Evolutionary conservation across 2,329 filamentous ascomycete genomes (phyloP).

Genomic region (Cercospora sesami): DNA sequence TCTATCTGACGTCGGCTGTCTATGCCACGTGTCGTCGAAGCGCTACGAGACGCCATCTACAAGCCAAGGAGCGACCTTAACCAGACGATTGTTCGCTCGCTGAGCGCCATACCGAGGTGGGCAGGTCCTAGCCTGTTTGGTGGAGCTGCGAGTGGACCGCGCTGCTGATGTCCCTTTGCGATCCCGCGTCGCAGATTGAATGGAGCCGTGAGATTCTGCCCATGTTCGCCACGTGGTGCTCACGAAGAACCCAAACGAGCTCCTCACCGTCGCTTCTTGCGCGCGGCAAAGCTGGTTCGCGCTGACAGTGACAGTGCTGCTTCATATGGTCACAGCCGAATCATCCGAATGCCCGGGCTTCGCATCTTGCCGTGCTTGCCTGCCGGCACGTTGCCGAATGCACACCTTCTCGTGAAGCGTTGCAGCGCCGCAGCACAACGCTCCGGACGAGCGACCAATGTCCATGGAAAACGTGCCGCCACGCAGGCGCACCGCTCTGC

Average conservation of each 20-base stretch:
- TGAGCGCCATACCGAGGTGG: conserved; percentile 9
- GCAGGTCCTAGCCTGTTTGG: conserved; percentile 10
- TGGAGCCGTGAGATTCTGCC: conserved; percentile 17
- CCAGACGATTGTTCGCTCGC: conserved; percentile 2
- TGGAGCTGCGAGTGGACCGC: conserved; percentile 9
- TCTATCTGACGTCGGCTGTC: conserved; percentile 9
- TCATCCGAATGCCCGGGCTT: not conserved
- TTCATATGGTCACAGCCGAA: not conserved
- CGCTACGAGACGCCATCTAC: not conserved
- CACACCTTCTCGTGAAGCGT: not conserved
- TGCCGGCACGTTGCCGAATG: not conserved
- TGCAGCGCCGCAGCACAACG: not conserved
- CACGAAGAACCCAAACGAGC: not conserved
- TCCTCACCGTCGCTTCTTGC: not conserved
- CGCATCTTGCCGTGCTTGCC: not conserved
- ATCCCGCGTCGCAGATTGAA: conserved; percentile 17
- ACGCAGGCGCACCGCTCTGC: not conserved
- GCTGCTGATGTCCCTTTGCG: conserved; percentile 8
- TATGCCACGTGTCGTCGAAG: conserved; percentile 18
- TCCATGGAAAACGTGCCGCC: not conserved
- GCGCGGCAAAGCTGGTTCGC: not conserved
- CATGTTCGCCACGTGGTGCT: conserved; percentile 21
- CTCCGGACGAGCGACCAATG: not conserved
- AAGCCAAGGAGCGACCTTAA: conserved; percentile 13
- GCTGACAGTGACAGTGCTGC: not conserved